Evolutionary conservation across 2,329 filamentous ascomycete genomes (phyloP), one percentile per base, ranked within the genome.

Genomic region (Arthroderma sp.): DNA sequence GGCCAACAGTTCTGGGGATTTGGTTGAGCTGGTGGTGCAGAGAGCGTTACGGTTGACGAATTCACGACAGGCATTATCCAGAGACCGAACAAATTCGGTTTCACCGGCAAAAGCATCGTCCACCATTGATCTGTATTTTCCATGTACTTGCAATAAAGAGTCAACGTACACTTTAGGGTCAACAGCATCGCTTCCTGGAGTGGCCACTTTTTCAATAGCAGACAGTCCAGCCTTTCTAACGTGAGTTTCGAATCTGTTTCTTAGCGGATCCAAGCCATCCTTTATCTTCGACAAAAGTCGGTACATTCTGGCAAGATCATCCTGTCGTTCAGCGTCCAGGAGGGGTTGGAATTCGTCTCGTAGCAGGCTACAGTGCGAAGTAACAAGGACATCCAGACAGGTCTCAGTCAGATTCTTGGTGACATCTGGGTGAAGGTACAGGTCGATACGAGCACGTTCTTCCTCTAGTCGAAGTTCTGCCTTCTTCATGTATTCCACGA

Each of bases 401-500:
- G 84, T 84, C 66, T 88, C 89, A 76, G 91, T 95, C 56, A 98
- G 77, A 15, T 84, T 85, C 6, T 84, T 76, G 64, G 88, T 87
- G 58, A 97, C 96, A 71, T 98, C 93, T 37, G 84, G 82, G 66
- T 97, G 89, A 49, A 98, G 79, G 68, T 95, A 98, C 68, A 97
- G 83, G 63, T 84, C 84, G 8, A 98, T 93, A 25, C 93, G 88
- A 68, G 91, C 88, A 74, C 95, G 93, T 72, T 98, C 93, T 72
- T 98, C 93, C 6, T 88, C 83, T 60, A 98, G 75, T 33, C 93
- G 85, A 43, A 83, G 75, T 74, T 97, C 91, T 0, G 93, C 94
- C 80, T 98, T 98, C 79, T 97, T 97, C 93, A 98, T 97, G 74
- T 97, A 98, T 69, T 98, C 93, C 35, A 98, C 91, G 2, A 98